Percentiles rank a stretch among this genome's conserved stretches.
Evolutionary conservation across 192 early-diverging fungal genomes (phyloP).

Genomic region (Mortierella alpina): DNA sequence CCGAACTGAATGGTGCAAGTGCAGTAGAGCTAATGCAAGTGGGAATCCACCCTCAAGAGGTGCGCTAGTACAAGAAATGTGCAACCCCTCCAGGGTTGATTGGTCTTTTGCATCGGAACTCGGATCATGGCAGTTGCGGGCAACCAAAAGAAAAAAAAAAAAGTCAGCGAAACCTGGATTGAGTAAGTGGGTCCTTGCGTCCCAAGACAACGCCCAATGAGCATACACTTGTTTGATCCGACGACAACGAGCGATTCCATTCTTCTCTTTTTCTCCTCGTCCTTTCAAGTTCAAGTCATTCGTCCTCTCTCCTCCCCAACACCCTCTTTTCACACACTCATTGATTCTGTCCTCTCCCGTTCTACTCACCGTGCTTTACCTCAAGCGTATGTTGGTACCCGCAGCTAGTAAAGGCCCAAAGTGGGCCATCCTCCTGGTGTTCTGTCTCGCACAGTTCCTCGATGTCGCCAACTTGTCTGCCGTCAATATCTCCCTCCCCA

Average conservation of each 20-base stretch:
- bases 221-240: no score
- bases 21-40: no score
- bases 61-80: no score
- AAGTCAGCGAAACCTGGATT: no score
- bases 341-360: conserved; percentile 10
- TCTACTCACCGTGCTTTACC: neutral
- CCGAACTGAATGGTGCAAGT: no score
- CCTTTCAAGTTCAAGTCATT: neutral
- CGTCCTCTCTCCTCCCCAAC: neutral
- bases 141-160: no score
- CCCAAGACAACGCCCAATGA: no score
- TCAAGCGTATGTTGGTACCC: conserved; percentile 13
- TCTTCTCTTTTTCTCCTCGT: neutral
- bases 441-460: conserved; percentile 53
- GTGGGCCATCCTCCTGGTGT: conserved; percentile 45
- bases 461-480: conserved; percentile 56
- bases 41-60: no score
- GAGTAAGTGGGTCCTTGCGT: no score
- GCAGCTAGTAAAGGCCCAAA: conserved; percentile 27
- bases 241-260: neutral
- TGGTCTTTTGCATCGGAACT: no score
- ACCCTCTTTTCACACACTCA: conserved; percentile 18
- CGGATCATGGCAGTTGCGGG: no score
- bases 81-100: no score
- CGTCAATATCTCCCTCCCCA: conserved; percentile 56